Percentiles rank a stretch among this genome's conserved stretches.
These are phyloP conservation scores for Spizellomyces punctatus DNA, from an alignment of 192 early-diverging fungal genomes.

Conservation along the genomic window DNA sequence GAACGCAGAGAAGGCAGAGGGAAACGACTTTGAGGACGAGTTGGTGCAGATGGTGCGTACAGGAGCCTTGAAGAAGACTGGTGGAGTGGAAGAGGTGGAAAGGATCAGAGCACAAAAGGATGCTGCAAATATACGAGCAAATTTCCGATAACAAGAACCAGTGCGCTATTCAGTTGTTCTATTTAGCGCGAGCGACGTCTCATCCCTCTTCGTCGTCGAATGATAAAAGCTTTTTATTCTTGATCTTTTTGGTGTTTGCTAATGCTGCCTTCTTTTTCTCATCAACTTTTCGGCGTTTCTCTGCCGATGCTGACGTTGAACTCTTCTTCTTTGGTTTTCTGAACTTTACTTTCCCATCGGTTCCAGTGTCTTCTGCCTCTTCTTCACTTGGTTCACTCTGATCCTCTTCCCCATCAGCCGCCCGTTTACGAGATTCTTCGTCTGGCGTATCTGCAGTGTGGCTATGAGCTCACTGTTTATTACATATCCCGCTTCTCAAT, in stretches of 20 bases:
- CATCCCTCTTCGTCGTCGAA: slow-evolving; percentile 33
- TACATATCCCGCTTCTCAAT: background rate
- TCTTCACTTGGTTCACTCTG: background rate
- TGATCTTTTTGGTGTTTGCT: slow-evolving; percentile 23
- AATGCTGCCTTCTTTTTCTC: slow-evolving; percentile 18
- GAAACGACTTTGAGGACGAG: background rate
- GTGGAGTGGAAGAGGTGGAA: slow-evolving; percentile 16
- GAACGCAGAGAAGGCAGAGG: background rate
- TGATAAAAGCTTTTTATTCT: slow-evolving; percentile 33
- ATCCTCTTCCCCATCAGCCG: background rate
- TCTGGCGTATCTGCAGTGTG: background rate
- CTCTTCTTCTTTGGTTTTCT: slow-evolving; percentile 13
- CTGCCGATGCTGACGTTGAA: background rate
- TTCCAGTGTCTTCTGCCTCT: background rate
- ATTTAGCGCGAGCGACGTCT: background rate
- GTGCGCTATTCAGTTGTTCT: too few species aligned
- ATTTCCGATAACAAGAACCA: too few species aligned
- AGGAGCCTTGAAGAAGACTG: slow-evolving; percentile 3
- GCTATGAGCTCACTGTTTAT: background rate
- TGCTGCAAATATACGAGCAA: background rate
- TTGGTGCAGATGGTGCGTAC: background rate
- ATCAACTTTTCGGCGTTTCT: slow-evolving; percentile 21
- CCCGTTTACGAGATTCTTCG: slow-evolving; percentile 7
- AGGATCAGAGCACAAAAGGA: slow-evolving; percentile 5
- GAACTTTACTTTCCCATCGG: slow-evolving; percentile 14